Base-by-base conservation (phyloP, 78 protist genomes). In the Dictyostelium capitatum region DNA sequence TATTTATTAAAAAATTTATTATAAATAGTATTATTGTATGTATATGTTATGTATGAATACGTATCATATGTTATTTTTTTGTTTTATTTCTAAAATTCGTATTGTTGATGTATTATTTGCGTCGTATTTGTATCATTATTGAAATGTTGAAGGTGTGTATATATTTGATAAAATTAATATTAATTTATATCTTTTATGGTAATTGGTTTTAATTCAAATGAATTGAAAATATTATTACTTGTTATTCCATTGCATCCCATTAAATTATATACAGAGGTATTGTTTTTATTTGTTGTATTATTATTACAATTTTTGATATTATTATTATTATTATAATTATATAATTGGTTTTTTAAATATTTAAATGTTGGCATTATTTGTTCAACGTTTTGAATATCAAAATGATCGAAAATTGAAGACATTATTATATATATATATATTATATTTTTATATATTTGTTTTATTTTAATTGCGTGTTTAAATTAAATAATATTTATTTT, bases 361-460 rank as follows among this genome's bases (percentile, higher is more conserved):
- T 30, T 65, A 25, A 65, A 65, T 25, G 73, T 1, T 65, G 73
- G 73, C 15, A 65, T 25, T 65, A 65, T 28, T 28, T 65, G 23
- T 65, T 65, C 47, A 23, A 65, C 69, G n/a, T 59, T 65, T 65
- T 65, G 73, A 65, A 65, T 30, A 25, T 65, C 73, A 19, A 65
- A 65, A 65, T 65, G 28, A 32, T 65, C 73, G 30, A 12, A 25
- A 30, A 65, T 12, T 30, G 73, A 65, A 65, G 73, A 65, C 73
- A 65, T 65, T 20, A 28, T 65, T 65, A 14, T 57, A 6, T 57
- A n/a, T 19, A 4, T 57, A 7, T 20, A 14, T 57, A 28, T 25
- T 64, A 25, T 28, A 11, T 12, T 64, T 65, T 7, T 30, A 32
- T 65, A 9, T 65, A 28, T 65, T 65, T 65, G 30, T n/a, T 57